Conservation (phyloP, 2,329 filamentous ascomycete genomes). For the Pseudogymnoascus sp. region DNA sequence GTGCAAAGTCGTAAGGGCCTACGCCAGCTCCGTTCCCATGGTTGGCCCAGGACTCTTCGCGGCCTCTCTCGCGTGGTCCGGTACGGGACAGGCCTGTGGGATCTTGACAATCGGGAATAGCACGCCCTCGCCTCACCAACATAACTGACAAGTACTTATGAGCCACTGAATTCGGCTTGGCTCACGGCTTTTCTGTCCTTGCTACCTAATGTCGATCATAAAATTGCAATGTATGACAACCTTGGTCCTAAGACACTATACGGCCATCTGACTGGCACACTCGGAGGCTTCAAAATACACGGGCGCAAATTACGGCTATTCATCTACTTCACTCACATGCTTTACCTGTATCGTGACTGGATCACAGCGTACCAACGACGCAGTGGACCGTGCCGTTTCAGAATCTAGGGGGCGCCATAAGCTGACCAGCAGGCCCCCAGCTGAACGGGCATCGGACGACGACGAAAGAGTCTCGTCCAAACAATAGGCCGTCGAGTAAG, state of each 20-base stretch:
- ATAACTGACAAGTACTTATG: slow-evolving; percentile 5
- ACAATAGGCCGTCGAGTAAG: background rate
- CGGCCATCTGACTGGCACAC: slow-evolving; percentile 6
- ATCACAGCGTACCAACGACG: background rate
- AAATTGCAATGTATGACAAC: slow-evolving; percentile 7
- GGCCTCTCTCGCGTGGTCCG: slow-evolving; percentile 5
- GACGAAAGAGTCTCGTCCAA: background rate
- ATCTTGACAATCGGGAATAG: background rate
- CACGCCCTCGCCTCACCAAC: background rate
- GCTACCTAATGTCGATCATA: slow-evolving; percentile 7
- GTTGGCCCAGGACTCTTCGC: slow-evolving; percentile 5
- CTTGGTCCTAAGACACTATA: slow-evolving; percentile 6
- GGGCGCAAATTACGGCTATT: slow-evolving; percentile 5
- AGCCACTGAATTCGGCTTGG: background rate
- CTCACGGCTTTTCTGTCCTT: background rate
- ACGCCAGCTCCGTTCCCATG: slow-evolving; percentile 5
- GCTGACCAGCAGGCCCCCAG: slow-evolving; percentile 3
- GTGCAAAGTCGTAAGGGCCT: slow-evolving; percentile 11
- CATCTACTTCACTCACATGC: slow-evolving; percentile 3
- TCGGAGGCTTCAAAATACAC: background rate
- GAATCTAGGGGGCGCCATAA: background rate
- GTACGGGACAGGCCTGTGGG: slow-evolving; percentile 3
- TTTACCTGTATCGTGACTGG: slow-evolving; percentile 5
- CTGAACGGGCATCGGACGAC: slow-evolving; percentile 3
- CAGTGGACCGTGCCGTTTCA: background rate